Evolutionary conservation across 306 rosid genomes (phyloP).

Genomic region (Vicia villosa): DNA sequence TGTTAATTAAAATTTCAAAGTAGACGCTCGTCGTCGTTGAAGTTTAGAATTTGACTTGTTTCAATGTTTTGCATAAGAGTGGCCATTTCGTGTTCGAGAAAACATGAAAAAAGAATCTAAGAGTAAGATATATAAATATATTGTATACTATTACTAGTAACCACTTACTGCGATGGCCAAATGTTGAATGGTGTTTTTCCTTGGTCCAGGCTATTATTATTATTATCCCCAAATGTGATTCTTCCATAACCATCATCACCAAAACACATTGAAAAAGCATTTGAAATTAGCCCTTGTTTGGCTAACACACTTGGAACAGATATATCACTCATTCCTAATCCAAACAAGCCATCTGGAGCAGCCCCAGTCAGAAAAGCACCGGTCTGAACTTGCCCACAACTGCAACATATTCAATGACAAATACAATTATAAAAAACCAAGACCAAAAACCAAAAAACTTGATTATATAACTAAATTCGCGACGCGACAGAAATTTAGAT

Average conservation of each 20-base stretch:
- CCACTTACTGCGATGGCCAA: slow-evolving; percentile 72
- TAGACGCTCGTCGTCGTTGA: too few species aligned
- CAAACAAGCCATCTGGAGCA: slow-evolving; percentile 88
- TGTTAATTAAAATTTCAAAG: slow-evolving; percentile 34
- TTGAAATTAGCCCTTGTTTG: slow-evolving; percentile 51
- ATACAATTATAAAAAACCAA: not conserved
- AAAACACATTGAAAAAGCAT: slow-evolving; percentile 95
- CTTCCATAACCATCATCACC: slow-evolving; percentile 66
- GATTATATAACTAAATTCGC: not conserved
- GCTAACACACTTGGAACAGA: slow-evolving; percentile 91
- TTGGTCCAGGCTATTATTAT: slow-evolving; percentile 60
- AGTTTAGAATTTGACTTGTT: too few species aligned
- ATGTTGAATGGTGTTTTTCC: slow-evolving; percentile 79
- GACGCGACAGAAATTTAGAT: not conserved
- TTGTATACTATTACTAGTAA: not conserved
- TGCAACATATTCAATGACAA: slow-evolving; percentile 49
- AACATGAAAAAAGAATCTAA: slow-evolving; percentile 22
- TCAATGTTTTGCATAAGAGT: not conserved
- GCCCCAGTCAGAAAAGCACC: slow-evolving; percentile 70
- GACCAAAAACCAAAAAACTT: not conserved
- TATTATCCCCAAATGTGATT: slow-evolving; percentile 78
- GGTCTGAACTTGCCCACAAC: slow-evolving; percentile 82
- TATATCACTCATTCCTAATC: slow-evolving; percentile 69
- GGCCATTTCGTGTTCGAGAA: slow-evolving; percentile 10
- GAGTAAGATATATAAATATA: not conserved